These are phyloP conservation scores for Parathielavia hyrcaniae DNA, from an alignment of 495 filamentous ascomycete species.

Conservation along the genomic window DNA sequence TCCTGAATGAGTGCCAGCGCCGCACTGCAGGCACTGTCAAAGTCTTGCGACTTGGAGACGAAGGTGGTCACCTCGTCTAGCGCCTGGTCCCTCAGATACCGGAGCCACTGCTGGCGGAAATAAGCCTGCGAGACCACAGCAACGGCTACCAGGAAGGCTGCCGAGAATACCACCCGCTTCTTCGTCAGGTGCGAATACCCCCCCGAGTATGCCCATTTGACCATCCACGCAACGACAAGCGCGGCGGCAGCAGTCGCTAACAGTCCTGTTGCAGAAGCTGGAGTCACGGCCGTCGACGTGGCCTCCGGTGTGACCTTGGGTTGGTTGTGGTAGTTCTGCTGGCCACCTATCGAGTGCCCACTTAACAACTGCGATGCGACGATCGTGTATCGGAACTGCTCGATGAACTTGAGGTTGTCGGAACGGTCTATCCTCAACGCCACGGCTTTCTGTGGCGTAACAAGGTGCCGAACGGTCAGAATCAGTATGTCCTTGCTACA, in stretches of 20 bases:
- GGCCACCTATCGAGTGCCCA: constrained; percentile 47
- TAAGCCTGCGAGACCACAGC: constrained; percentile 62
- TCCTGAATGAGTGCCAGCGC: constrained; percentile 88
- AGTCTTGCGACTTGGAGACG: constrained; percentile 69
- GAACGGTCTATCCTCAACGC: constrained; percentile 73
- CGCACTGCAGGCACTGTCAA: constrained; percentile 72
- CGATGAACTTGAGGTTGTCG: constrained; percentile 82
- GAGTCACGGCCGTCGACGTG: constrained; percentile 12
- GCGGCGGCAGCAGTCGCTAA: constrained; percentile 48
- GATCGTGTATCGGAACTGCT: constrained; percentile 93
- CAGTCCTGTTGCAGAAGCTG: constrained; percentile 37
- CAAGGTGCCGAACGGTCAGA: constrained; percentile 13
- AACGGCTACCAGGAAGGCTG: constrained; percentile 51
- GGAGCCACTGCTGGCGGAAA: constrained; percentile 74
- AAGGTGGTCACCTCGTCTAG: constrained; percentile 67
- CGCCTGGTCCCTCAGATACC: constrained; percentile 71
- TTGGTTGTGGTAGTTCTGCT: constrained; percentile 18
- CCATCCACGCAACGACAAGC: constrained; percentile 64
- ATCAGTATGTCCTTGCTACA: neutral
- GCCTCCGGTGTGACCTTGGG: constrained; percentile 5
- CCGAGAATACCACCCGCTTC: constrained; percentile 52
- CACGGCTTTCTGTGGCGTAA: constrained; percentile 41
- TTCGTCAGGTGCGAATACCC: constrained; percentile 44
- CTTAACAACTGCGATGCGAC: constrained; percentile 87
- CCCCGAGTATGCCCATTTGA: constrained; percentile 58